Evolutionary conservation across 2,329 filamentous ascomycete species (phyloP), one percentile per base, ranked within the genome.

Genomic region (Onygena corvina): DNA sequence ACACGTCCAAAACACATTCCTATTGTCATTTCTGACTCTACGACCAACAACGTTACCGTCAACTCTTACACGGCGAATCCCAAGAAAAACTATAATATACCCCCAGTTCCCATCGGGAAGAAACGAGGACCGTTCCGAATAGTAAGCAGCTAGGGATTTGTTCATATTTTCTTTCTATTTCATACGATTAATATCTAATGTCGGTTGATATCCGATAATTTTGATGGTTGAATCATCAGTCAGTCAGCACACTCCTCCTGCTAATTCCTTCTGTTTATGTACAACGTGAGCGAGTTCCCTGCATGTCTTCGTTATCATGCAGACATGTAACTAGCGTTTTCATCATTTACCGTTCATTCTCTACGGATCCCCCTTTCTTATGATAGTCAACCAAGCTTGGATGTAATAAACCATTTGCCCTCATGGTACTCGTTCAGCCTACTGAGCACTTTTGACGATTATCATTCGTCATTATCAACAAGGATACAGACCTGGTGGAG

Each of bases 1-100:
- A 8, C 16, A 12, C 27, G 46, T 16, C 46, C 33, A 5, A 34
- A 20, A 34, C 46, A 34, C 12, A 38, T 35, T 2, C 46, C 46
- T 11, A 47, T 47, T 35, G 31, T 47, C 14, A 35, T 47, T 33
- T 42, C 38, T 25, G 21, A 42, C 38, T 8, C 21, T 25, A 42
- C 38, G 14, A 42, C 38, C 38, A 42, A 42, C 12, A 42, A 42
- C 12, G 16, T 42, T 16, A 21, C 16, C 12, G 8, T 14, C 21
- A 25, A 42, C 3, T 14, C 38, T 25, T 11, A 12, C 6, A n/a
- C 38, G 11, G 21, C 21, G 4, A 25, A 21, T n/a, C 21, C 18
- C 4, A 40, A 42, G 12, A 42, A 42, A 16, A 8, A 9, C 12
- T 25, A 11, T 6, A 42, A 12, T 18, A 42, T 12, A 11, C 16